Evolutionary conservation across 768 basidiomycete genomes (phyloP).

Genomic region (Asterophora parasitica): DNA sequence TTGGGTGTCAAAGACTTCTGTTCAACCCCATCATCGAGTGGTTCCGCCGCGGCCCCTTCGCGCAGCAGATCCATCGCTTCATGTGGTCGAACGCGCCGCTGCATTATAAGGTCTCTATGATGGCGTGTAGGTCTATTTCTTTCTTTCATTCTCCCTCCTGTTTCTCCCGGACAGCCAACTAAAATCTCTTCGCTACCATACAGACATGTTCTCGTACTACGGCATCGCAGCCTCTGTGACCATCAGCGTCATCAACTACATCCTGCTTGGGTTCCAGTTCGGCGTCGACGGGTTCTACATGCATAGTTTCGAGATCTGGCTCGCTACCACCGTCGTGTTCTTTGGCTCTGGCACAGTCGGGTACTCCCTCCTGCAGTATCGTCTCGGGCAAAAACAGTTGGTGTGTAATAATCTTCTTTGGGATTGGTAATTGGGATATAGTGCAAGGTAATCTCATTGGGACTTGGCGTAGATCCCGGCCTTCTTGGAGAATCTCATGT

Average conservation of each 20-base stretch:
- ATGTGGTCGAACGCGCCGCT: constrained; percentile 71
- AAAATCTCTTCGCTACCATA: too few species aligned
- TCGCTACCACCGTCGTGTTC: constrained; percentile 74
- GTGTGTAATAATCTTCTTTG: constrained; percentile 20
- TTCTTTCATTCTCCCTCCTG: neutral
- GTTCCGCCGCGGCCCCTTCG: constrained; percentile 76
- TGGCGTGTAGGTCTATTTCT: constrained; percentile 45
- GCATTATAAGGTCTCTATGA: constrained; percentile 80
- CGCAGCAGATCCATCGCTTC: constrained; percentile 66
- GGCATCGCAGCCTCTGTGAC: constrained; percentile 67
- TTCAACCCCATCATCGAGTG: constrained; percentile 80
- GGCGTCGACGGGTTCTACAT: constrained; percentile 73
- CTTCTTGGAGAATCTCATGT: constrained; percentile 55
- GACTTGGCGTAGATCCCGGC: constrained; percentile 31
- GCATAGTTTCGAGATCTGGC: constrained; percentile 77
- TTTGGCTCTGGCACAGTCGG: constrained; percentile 70
- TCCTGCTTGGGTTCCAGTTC: constrained; percentile 69
- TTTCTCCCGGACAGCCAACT: too few species aligned
- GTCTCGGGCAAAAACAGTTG: constrained; percentile 54
- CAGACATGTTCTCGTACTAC: constrained; percentile 56
- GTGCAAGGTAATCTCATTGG: too few species aligned
- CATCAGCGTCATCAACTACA: constrained; percentile 68
- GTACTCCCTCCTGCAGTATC: constrained; percentile 69
- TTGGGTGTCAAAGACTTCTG: constrained; percentile 54
- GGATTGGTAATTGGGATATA: neutral